Evolutionary conservation across 2,329 filamentous ascomycete species (phyloP).

Genomic region (Sporothrix euskadiensis): DNA sequence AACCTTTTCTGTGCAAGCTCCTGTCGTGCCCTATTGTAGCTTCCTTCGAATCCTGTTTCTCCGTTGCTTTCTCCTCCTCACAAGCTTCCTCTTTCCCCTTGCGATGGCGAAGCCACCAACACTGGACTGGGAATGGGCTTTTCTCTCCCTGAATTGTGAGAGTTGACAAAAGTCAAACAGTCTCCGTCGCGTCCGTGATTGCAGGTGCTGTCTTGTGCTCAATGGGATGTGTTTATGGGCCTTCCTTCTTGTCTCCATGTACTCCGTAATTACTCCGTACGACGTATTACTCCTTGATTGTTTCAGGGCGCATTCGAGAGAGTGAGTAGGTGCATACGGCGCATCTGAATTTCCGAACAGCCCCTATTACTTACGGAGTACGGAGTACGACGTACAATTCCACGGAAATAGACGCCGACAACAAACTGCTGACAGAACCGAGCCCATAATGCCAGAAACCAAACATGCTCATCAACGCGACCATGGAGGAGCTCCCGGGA

Average conservation of each 20-base stretch:
- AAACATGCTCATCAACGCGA: no score
- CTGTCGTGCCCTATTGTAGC: not conserved
- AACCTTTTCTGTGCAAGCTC: not conserved
- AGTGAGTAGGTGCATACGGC: not conserved
- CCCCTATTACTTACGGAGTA: not conserved
- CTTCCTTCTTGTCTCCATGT: not conserved
- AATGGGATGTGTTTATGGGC: no score
- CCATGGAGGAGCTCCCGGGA: not conserved
- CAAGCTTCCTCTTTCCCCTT: not conserved
- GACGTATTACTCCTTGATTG: not conserved
- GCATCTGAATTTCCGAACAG: not conserved
- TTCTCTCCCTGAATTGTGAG: not conserved
- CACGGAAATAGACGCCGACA: not conserved
- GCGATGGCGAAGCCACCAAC: not conserved
- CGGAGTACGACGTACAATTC: not conserved
- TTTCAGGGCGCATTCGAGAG: not conserved
- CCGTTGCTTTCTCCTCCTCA: not conserved
- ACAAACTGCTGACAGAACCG: not conserved
- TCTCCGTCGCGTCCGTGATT: no score
- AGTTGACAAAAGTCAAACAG: not conserved
- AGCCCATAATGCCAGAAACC: not conserved
- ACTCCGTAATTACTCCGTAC: no score
- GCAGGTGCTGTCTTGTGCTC: no score
- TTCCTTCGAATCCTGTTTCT: conserved; percentile 16
- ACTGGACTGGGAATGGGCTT: not conserved